Conservation (phyloP, 2,329 filamentous ascomycete species). For the Fusarium citri region DNA sequence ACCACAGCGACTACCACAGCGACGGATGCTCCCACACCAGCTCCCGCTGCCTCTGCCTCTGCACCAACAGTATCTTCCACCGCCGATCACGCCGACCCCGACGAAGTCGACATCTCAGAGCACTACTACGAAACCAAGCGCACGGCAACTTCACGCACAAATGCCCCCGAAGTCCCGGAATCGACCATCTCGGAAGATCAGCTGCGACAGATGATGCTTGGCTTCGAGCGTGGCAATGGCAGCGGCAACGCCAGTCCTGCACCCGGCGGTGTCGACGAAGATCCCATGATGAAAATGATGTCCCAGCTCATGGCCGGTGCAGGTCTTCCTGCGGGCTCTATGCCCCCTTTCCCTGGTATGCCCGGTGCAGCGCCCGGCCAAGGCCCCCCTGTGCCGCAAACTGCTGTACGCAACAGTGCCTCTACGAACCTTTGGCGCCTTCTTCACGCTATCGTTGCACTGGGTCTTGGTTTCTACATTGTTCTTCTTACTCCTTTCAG, state of each 20-base stretch:
- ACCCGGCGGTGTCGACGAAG: conserved; percentile 43
- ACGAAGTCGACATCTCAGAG: conserved; percentile 82
- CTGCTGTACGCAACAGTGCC: conserved; percentile 46
- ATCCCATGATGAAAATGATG: conserved; percentile 72
- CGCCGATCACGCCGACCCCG: conserved; percentile 69
- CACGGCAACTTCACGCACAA: conserved; percentile 46
- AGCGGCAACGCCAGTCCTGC: conserved; percentile 43
- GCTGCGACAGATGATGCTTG: conserved; percentile 73
- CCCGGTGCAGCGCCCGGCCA: conserved; percentile 48
- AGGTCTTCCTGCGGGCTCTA: conserved; percentile 46
- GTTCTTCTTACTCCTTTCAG: conserved; percentile 75
- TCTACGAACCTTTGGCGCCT: conserved; percentile 74
- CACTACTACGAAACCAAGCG: conserved; percentile 72
- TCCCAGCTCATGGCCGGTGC: conserved; percentile 73
- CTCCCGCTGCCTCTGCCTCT: conserved; percentile 49
- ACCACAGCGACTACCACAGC: conserved; percentile 34
- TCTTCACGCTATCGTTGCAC: conserved; percentile 77
- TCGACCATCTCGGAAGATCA: conserved; percentile 65
- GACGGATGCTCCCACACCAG: conserved; percentile 46
- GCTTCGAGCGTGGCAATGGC: conserved; percentile 56
- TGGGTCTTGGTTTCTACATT: conserved; percentile 77
- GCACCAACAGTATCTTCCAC: conserved; percentile 47
- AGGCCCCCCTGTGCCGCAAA: conserved; percentile 50
- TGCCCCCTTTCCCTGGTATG: conserved; percentile 52
- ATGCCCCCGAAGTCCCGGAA: conserved; percentile 47